Conservation (phyloP, 768 basidiomycete species). For the Boletus vermiculosoides region DNA sequence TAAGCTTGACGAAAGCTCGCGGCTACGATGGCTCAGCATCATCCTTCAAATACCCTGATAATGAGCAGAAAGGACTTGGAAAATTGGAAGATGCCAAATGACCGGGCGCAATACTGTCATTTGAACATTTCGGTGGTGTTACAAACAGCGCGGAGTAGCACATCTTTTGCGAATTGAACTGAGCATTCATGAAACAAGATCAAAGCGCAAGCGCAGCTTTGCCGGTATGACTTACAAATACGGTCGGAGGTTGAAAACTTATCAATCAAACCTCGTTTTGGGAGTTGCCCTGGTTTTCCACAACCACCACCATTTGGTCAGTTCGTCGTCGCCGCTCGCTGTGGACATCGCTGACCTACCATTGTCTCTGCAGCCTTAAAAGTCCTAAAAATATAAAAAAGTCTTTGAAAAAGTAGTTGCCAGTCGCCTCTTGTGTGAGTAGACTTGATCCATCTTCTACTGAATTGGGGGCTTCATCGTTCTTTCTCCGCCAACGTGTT, state of each 20-base stretch:
- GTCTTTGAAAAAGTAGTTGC: slow-evolving; percentile 70
- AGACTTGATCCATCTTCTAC: slow-evolving; percentile 14
- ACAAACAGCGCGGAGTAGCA: not conserved
- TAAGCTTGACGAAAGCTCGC: not conserved
- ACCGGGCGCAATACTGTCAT: not conserved
- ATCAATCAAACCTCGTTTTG: slow-evolving; percentile 25
- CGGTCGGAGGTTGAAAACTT: slow-evolving; percentile 43
- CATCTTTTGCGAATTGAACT: not conserved
- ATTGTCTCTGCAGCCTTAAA: slow-evolving; percentile 49
- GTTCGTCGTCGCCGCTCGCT: slow-evolving; percentile 25
- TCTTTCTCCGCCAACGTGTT: slow-evolving; percentile 14
- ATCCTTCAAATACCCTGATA: not conserved
- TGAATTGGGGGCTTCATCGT: slow-evolving; percentile 15
- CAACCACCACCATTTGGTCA: slow-evolving; percentile 68
- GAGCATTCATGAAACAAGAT: not conserved
- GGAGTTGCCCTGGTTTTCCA: slow-evolving; percentile 41
- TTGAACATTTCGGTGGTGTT: not conserved
- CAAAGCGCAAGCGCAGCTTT: not conserved
- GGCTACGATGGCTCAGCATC: not conserved
- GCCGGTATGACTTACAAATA: slow-evolving; percentile 9
- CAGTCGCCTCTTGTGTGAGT: slow-evolving; percentile 70
- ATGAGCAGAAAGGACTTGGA: not conserved
- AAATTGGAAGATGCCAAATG: not conserved
- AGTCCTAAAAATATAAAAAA: slow-evolving; percentile 63
- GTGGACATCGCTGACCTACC: slow-evolving; percentile 16